These are phyloP conservation scores for Apiospora malaysiana DNA, from an alignment of 2,329 filamentous ascomycete species.

Conservation along the genomic window DNA sequence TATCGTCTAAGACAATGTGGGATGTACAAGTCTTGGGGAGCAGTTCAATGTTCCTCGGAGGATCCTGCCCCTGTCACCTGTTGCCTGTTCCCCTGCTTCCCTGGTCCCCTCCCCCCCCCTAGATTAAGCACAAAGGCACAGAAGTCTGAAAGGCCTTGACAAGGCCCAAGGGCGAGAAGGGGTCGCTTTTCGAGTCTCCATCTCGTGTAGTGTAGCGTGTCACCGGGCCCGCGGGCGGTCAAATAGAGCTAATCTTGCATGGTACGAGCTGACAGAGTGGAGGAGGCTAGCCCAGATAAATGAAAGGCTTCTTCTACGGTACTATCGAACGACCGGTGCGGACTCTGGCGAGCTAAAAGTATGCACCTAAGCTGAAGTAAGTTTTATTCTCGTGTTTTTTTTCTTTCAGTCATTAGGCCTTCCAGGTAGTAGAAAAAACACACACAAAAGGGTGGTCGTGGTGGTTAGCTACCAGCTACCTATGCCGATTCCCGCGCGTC, in stretches of 20 bases:
- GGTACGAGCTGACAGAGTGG: neutral
- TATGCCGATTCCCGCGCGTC: neutral
- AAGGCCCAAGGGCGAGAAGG: neutral
- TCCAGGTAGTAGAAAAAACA: too few relatives aligned
- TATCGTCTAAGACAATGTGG: neutral
- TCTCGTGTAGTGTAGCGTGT: conserved; percentile 10
- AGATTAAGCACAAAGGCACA: neutral
- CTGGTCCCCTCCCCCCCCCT: too few relatives aligned
- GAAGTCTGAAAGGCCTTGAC: too few relatives aligned
- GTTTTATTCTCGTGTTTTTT: neutral
- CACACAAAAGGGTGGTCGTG: neutral
- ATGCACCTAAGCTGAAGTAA: neutral
- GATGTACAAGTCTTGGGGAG: neutral
- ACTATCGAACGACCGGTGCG: neutral
- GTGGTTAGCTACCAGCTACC: neutral
- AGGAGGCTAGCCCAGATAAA: neutral
- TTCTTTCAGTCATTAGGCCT: too few relatives aligned
- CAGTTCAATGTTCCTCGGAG: neutral
- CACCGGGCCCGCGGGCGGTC: neutral
- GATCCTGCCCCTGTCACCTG: too few relatives aligned
- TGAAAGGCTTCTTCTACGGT: neutral
- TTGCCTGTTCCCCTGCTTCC: too few relatives aligned
- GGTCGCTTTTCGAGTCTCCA: neutral
- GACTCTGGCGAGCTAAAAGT: neutral
- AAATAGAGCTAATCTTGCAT: neutral